These are phyloP conservation scores for Golubevia sp. DNA, from an alignment of 1,284 basidiomycete genomes.

Conservation along the genomic window DNA sequence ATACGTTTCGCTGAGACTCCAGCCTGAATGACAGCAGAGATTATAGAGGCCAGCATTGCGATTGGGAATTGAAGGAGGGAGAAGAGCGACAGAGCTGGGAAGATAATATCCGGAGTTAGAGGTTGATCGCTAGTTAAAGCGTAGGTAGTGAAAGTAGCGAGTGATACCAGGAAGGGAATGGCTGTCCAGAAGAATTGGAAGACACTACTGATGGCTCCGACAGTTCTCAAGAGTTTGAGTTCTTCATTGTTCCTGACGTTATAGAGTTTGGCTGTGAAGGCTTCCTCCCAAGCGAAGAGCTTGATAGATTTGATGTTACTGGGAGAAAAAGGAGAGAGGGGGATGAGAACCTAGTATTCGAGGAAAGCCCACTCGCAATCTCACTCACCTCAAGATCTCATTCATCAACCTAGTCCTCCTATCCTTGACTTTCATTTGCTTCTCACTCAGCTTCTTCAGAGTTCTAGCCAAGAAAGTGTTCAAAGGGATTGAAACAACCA, in stretches of 20 bases:
- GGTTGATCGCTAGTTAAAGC: constrained; percentile 73
- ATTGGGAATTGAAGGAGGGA: constrained; percentile 87
- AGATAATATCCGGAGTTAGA: constrained; percentile 87
- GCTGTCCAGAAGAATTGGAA: constrained; percentile 54
- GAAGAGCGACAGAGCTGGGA: constrained; percentile 91
- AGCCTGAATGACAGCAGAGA: constrained; percentile 69
- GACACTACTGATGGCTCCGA: constrained; percentile 35
- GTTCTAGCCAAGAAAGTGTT: constrained; percentile 38
- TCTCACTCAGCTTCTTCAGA: constrained; percentile 26
- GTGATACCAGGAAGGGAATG: constrained; percentile 71
- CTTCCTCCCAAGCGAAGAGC: constrained; percentile 74
- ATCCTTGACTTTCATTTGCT: constrained; percentile 48
- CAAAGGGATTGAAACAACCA: constrained; percentile 64
- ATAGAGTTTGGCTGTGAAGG: constrained; percentile 76
- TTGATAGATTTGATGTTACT: constrained; percentile 82
- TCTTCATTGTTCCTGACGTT: constrained; percentile 84
- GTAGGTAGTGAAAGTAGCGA: constrained; percentile 76
- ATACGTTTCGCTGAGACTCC: constrained; percentile 82
- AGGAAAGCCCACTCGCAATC: constrained; percentile 14
- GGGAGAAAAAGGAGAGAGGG: constrained; percentile 64
- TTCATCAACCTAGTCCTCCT: constrained; percentile 43
- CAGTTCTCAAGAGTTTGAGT: constrained; percentile 70
- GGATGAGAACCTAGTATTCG: constrained; percentile 8
- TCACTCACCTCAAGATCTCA: constrained; percentile 36
- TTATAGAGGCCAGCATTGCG: constrained; percentile 70